These are phyloP conservation scores for Saccharomyces hybrid DNA, from an alignment of 1,139 yeast species.

Conservation along the genomic window DNA sequence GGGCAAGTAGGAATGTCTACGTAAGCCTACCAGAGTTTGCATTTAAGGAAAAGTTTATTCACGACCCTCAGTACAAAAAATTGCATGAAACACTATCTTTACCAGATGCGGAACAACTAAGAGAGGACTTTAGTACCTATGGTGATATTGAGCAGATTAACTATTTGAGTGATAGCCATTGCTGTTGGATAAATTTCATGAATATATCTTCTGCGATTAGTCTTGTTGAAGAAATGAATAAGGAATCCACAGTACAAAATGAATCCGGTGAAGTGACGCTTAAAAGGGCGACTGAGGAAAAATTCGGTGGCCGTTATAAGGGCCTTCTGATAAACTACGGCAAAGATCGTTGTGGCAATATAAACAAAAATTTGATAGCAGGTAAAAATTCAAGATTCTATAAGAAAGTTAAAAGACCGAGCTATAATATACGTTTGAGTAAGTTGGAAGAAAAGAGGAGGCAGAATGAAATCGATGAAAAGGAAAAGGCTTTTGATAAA, in stretches of 20 bases:
- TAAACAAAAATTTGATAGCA: constrained; percentile 32
- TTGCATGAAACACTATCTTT: constrained; percentile 24
- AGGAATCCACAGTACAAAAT: constrained; percentile 3
- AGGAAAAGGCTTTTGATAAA: constrained; percentile 9
- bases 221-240: constrained; percentile 55
- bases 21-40: constrained; percentile 50
- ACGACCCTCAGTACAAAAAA: constrained; percentile 26
- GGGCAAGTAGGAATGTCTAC: constrained; percentile 76
- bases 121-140: constrained; percentile 58
- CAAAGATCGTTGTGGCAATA: constrained; percentile 77
- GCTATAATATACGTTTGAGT: constrained; percentile 21
- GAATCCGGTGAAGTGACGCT: constrained; percentile 27
- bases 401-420: constrained; percentile 39
- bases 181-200: constrained; percentile 74
- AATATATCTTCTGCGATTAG: constrained; percentile 70
- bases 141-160: constrained; percentile 81
- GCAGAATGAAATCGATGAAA: constrained; percentile 15
- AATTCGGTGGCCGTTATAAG: constrained; percentile 43
- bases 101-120: constrained; percentile 46
- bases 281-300: constrained; percentile 13
- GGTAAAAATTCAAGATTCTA: constrained; percentile 26
- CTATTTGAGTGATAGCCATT: constrained; percentile 62
- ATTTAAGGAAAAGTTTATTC: constrained; percentile 29
- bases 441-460: constrained; percentile 26
- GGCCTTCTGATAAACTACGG: constrained; percentile 64